These are phyloP conservation scores for Sphagnum tenellum DNA, from an alignment of 225 moss, liverwort and hornwort species.

Conservation along the genomic window DNA sequence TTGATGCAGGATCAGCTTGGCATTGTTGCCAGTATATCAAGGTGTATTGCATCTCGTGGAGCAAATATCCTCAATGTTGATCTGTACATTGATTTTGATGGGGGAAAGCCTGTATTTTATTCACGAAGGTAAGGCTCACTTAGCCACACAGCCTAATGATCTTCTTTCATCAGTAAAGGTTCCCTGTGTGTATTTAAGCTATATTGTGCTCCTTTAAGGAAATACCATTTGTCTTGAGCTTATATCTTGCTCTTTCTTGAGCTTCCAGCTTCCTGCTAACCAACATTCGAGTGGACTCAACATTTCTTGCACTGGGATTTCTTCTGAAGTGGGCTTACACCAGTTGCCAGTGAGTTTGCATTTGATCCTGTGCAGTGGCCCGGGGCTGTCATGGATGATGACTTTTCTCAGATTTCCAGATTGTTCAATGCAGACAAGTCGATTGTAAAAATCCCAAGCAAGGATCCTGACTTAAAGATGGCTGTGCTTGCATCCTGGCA, in stretches of 20 bases:
- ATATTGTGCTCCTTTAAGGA: too few relatives aligned
- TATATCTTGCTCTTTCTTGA: too few relatives aligned
- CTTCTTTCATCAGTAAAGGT: too few relatives aligned
- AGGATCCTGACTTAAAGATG: slow-evolving; percentile 68
- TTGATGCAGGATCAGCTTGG: slow-evolving; percentile 83
- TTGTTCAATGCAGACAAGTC: slow-evolving; percentile 67
- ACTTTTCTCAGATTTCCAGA: slow-evolving; percentile 50
- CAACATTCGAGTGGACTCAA: too few relatives aligned
- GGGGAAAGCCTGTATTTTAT: slow-evolving; percentile 68
- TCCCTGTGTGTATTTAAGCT: too few relatives aligned
- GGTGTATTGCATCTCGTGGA: slow-evolving; percentile 72
- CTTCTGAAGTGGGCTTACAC: slow-evolving; percentile 6
- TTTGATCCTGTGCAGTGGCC: slow-evolving; percentile 89
- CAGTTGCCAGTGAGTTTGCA: slow-evolving; percentile 78
- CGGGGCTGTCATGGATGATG: slow-evolving; percentile 70
- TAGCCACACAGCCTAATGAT: background rate
- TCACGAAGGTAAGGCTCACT: slow-evolving; percentile 63
- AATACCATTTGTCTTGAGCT: too few relatives aligned
- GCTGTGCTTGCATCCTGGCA: slow-evolving; percentile 91
- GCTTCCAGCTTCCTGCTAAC: too few relatives aligned
- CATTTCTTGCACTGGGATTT: too few relatives aligned
- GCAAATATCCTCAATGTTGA: slow-evolving; percentile 89
- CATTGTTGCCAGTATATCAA: slow-evolving; percentile 84
- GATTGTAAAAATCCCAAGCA: slow-evolving; percentile 57
- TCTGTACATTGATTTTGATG: slow-evolving; percentile 89